Percentiles rank a stretch among this genome's conserved stretches.
Conservation (phyloP, 1,284 basidiomycete genomes). For the Spongiforma sp. region DNA sequence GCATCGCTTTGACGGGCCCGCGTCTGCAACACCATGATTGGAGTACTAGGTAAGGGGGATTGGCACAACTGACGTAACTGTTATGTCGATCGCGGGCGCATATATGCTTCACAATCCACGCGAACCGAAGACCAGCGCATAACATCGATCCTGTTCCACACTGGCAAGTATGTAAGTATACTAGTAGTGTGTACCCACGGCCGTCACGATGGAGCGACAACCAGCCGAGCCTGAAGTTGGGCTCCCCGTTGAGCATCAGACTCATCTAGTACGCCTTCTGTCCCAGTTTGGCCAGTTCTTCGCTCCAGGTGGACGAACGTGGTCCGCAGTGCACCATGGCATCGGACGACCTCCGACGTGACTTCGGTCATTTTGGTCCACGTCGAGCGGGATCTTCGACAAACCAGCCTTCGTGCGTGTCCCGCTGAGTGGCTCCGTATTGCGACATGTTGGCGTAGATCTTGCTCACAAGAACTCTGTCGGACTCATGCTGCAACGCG, state of each 20-base stretch:
- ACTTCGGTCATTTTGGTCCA: constrained; percentile 31
- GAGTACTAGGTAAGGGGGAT: no score
- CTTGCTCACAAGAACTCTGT: constrained; percentile 27
- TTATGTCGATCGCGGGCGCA: no score
- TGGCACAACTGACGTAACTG: no score
- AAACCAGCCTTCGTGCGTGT: constrained; percentile 34
- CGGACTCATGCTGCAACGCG: constrained; percentile 22
- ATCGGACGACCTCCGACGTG: constrained; percentile 26
- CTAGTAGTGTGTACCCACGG: no score
- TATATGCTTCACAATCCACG: no score
- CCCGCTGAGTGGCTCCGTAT: constrained; percentile 36
- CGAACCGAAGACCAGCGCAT: no score
- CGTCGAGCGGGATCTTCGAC: constrained; percentile 30
- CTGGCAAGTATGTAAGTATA: no score
- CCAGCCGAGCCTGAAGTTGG: constrained; percentile 29
- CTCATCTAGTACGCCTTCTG: constrained; percentile 37
- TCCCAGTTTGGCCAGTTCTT: constrained; percentile 30
- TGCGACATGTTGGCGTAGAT: constrained; percentile 32
- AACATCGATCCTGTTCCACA: no score
- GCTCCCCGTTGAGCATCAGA: constrained; percentile 28
- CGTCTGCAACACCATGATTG: no score
- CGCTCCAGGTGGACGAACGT: constrained; percentile 34
- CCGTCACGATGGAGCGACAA: constrained; percentile 25
- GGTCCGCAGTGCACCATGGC: constrained; percentile 35
- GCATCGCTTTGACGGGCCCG: no score